Base-by-base conservation (phyloP, 139 green algal species). In the Chlorella sp. region DNA sequence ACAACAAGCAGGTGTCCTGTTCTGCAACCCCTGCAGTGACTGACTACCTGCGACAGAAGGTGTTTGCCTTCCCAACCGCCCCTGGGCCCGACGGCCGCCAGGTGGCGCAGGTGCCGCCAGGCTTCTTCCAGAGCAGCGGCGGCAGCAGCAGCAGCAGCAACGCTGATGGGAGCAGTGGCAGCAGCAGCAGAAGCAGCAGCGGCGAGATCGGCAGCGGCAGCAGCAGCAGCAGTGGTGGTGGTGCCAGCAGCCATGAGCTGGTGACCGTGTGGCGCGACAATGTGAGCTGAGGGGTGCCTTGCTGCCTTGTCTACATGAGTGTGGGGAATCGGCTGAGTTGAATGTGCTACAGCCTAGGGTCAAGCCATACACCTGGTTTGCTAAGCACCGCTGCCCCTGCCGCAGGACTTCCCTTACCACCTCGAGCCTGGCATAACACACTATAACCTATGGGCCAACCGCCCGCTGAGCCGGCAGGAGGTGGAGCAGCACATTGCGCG, bases 391-490 rank as follows among this genome's bases (percentile, higher is more conserved):
- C 32, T n/a, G 24, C 30, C 14, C 30, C 32, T 36, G 64, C 46
- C 48, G 26, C 83, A 92, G 88, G 88, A 92, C 75, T 92, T 92
- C 34, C 89, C 89, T 3, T 92, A 92, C 62, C 58, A 89, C 30
- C 85, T 90, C 60, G 77, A 90, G 69, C 43, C 65, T 1, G 83
- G 76, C 48, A 81, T 92, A 30, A 32, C 83, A 19, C 89, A 92
- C 84, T 69, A 72, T 40, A 80, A 92, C 72, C 73, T 92, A 40
- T 92, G 89, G 89, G 76, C 73, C 48, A 88, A 80, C 22, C 56
- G 68, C 7, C 78, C 82, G 8, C 64, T 92, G 32, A 46, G 51
- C 17, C 4, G 32, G 11, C 22, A n/a, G 46, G 78, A 86, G 60
- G 73, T 92, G 22, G 44, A 86, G 54, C 51, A 76, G 43, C 54